These are phyloP conservation scores for Tillandsia fasciculata DNA, from an alignment of 176 grass and related monocot species.

Conservation along the genomic window DNA sequence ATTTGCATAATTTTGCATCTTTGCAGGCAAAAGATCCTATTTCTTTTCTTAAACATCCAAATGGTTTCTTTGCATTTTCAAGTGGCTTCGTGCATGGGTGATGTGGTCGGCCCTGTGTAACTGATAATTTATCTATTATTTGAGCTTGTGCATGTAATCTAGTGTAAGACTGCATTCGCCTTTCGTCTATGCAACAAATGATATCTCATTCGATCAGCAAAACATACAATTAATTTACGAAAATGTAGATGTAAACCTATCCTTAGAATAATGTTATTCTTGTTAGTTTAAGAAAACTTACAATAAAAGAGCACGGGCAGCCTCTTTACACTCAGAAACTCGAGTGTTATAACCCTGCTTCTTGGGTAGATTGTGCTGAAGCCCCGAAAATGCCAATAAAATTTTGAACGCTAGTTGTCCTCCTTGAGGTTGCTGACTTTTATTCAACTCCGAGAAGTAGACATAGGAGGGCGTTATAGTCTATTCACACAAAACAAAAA, in stretches of 20 bases:
- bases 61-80: constrained; percentile 6
- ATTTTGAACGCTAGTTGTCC: constrained; percentile 70
- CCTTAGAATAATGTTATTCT: constrained; percentile 1
- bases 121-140: too few species aligned
- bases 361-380: constrained; percentile 81
- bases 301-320: constrained; percentile 60
- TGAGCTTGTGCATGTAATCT: too few species aligned
- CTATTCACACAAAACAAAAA: constrained; percentile 36
- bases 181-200: too few species aligned
- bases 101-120: too few species aligned
- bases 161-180: too few species aligned
- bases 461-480: constrained; percentile 37
- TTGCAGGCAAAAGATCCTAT: too few species aligned
- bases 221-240: background rate
- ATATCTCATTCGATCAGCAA: too few species aligned
- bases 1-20: too few species aligned
- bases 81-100: background rate
- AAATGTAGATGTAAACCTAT: background rate
- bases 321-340: constrained; percentile 86
- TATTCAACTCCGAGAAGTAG: constrained; percentile 57
- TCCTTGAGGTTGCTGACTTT: constrained; percentile 26
- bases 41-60: background rate
- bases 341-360: constrained; percentile 70
- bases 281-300: constrained; percentile 24
- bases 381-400: constrained; percentile 87